Percentiles rank a stretch among this genome's conserved stretches.
Conservation (phyloP, 495 filamentous ascomycete species). For the Immersiella caudata region DNA sequence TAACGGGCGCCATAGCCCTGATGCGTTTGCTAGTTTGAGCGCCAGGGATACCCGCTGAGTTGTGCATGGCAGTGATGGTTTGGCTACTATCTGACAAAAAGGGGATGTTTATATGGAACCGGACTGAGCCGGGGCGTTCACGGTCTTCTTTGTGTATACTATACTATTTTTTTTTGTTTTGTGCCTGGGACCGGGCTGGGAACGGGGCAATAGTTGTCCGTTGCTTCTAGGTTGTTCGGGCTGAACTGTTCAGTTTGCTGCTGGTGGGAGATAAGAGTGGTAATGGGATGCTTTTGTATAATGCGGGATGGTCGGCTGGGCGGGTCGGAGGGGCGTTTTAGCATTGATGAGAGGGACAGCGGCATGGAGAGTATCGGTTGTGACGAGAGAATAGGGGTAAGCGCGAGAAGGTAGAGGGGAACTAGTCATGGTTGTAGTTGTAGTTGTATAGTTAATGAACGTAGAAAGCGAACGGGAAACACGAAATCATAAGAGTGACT, state of each 20-base stretch:
- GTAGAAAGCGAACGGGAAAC: too few relatives aligned
- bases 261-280: background rate
- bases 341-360: background rate
- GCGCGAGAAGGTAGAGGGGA: too few relatives aligned
- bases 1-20: conserved; percentile 86
- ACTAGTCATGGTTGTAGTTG: too few relatives aligned
- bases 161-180: background rate
- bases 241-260: too few relatives aligned
- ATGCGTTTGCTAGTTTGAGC: conserved; percentile 95
- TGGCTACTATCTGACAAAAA: background rate
- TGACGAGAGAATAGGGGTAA: background rate
- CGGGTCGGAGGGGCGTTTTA: background rate
- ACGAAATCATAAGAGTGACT: too few relatives aligned
- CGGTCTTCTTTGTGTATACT: background rate
- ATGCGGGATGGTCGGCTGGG: background rate
- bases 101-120: background rate
- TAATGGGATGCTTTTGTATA: background rate
- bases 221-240: too few relatives aligned
- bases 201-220: too few relatives aligned
- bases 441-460: too few relatives aligned
- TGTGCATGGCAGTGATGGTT: background rate
- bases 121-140: background rate
- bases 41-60: conserved; percentile 47
- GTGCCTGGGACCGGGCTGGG: background rate
- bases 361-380: background rate